phyloP scores from a whole-genome alignment of 345 rosid genomes.

The Populus pruinosa region DNA sequence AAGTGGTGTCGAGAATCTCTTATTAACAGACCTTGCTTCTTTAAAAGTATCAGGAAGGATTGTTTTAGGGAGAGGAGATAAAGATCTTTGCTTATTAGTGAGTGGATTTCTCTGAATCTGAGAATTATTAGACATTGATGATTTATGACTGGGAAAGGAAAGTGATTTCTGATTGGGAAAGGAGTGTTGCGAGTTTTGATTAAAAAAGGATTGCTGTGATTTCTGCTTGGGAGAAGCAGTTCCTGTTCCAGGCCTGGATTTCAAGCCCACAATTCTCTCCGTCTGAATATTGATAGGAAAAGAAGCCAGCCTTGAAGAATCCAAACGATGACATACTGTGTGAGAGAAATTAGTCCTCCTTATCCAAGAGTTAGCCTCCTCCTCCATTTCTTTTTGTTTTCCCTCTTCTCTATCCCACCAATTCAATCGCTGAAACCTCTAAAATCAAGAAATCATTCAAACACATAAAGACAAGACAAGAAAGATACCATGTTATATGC shows the following conservation, averaged over 20 bases:
- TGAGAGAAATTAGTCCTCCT: slow-evolving; percentile 89
- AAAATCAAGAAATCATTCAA: slow-evolving; percentile 36
- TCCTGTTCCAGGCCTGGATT: slow-evolving; percentile 40
- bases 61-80: slow-evolving; percentile 70
- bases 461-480: slow-evolving; percentile 25
- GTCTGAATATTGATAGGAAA: slow-evolving; percentile 37
- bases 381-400: slow-evolving; percentile 49
- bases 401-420: background rate
- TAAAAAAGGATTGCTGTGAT: background rate
- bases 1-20: slow-evolving; percentile 86
- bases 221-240: slow-evolving; percentile 4
- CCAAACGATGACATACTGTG: slow-evolving; percentile 74
- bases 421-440: slow-evolving; percentile 5
- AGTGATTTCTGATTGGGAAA: background rate
- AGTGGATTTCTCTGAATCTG: slow-evolving; percentile 46
- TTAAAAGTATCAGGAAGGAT: slow-evolving; percentile 65
- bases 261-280: slow-evolving; percentile 39
- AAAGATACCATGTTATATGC: slow-evolving; percentile 14
- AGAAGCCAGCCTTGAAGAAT: slow-evolving; percentile 54
- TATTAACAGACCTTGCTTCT: slow-evolving; percentile 70
- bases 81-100: slow-evolving; percentile 66
- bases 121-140: slow-evolving; percentile 22
- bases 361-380: slow-evolving; percentile 74
- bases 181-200: background rate
- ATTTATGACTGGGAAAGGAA: slow-evolving; percentile 2